Base-by-base conservation (phyloP, 2,329 filamentous ascomycete genomes). In the Fusarium verticillioides region DNA sequence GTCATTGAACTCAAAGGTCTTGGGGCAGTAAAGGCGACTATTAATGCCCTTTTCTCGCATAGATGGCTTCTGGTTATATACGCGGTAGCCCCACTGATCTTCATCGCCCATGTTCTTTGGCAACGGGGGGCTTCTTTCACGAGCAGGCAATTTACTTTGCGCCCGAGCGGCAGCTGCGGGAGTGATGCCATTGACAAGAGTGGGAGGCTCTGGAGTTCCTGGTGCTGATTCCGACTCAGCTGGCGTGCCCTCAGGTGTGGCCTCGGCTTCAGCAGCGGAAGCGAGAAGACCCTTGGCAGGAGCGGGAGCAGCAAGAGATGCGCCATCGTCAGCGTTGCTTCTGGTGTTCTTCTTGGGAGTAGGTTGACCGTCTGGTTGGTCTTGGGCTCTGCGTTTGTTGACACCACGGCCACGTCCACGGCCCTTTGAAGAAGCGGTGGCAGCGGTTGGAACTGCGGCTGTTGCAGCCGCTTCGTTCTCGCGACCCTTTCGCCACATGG, bases 71-170 rank as follows among this genome's bases (percentile, higher is more conserved):
- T 81, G 80, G 61, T 78, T 81, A 69, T 83, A 83, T 40, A 85
- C 82, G 36, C 87, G 84, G 52, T 88, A 85, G 36, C 88, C 88
- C 66, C 84, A 84, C 39, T 86, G 84, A 77, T 91, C 89, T 3
- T 87, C 83, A 18, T 86, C 85, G 4, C 83, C 77, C 42, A 82
- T 81, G 54, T 80, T 82, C 72, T 82, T 84, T 47, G 83, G 83
- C 42, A 83, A 66, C 5, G 78, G 77, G 7, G 82, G 83, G 53
- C 82, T 84, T 75, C 81, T 83, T 53, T 82, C 81, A 12, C 83
- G 81, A 37, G 81, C 78, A 21, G 77, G 73, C 39, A 81, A 63
- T 59, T 79, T 80, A 60, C 73, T 77, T n/a, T 78, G 75, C 36
- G 66, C 72, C 46, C 77, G 80, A 58, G 76, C 64, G 26, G 77